These are phyloP conservation scores for Sugiyamaella xylanicola DNA, from an alignment of 1,139 yeast genomes.

Conservation along the genomic window DNA sequence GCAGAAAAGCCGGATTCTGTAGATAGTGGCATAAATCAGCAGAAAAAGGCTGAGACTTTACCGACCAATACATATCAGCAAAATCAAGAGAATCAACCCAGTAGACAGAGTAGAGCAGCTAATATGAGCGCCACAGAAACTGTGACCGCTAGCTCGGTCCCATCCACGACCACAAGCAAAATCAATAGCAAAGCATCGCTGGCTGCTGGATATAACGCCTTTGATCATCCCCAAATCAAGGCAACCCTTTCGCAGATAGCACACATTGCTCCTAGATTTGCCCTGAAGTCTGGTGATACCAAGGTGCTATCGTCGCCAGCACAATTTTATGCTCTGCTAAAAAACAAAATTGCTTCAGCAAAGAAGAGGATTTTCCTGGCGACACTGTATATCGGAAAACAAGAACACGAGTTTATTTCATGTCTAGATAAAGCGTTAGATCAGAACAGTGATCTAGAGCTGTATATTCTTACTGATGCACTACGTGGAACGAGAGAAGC, in stretches of 20 bases:
- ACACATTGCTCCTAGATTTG: conserved; percentile 70
- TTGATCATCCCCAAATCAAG: conserved; percentile 32
- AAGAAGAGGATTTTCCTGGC: conserved; percentile 71
- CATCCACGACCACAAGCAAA: too few species aligned
- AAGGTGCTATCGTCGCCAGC: conserved; percentile 66
- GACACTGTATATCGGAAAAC: conserved; percentile 82
- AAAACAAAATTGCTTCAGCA: conserved; percentile 48
- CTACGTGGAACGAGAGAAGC: conserved; percentile 92
- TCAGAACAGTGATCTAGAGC: conserved; percentile 60
- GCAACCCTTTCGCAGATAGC: conserved; percentile 52
- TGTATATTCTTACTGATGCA: conserved; percentile 80
- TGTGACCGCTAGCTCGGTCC: background rate
- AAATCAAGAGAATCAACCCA: background rate
- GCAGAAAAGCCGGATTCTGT: too few species aligned
- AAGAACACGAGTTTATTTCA: conserved; percentile 65
- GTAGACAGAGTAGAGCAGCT: too few species aligned
- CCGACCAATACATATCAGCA: too few species aligned
- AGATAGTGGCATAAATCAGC: too few species aligned
- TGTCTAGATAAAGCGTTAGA: conserved; percentile 51
- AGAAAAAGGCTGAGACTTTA: too few species aligned
- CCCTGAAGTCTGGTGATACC: conserved; percentile 60
- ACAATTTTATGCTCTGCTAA: conserved; percentile 64
- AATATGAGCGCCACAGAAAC: background rate
- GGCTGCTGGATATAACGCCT: conserved; percentile 15
- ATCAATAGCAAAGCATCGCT: background rate